Base-by-base conservation (phyloP, 441 rosid genomes). In the Erodium texanum region DNA sequence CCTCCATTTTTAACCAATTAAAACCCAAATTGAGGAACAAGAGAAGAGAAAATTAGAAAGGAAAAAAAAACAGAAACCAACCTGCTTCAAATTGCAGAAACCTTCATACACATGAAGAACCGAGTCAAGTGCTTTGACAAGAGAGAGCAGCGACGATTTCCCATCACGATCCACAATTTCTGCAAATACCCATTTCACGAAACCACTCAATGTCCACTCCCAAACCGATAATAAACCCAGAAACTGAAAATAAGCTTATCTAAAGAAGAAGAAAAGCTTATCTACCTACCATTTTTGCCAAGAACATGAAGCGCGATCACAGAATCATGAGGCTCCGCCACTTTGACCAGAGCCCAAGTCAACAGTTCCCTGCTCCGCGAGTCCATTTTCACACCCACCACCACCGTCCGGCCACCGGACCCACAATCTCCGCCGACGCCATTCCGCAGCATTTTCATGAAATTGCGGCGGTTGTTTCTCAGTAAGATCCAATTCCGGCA, bases 61-160 rank as follows among this genome's bases (percentile, higher is more conserved):
- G n/a, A n/a, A n/a, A n/a, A n/a, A n/a, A n/a, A 7, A 32, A 32
- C 36, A 32, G 36, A 5, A 8, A 64, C 56, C 20, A 68, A 86
- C 93, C 89, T 88, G 93, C 75, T 88, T 88, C 71, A 86, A 74
- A 75, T 88, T 88, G 81, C 93, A 88, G 86, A 88, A 88, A 34
- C 93, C 93, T 78, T 86, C 90, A 58, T 86, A 88, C 58, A 86
- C 93, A 14, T 79, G 88, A 43, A 88, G 89, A 80, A 88, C 79
- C 62, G 89, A 83, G 78, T 88, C 90, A 63, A 88, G 86, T 27
- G 88, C 80, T 75, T 75, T 86, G 69, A 86, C 89, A 43, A 88
- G 72, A 6, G 93, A 84, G 27, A 88, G 78, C 77, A 88, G 85
- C 7, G 90, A 82, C 59, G 99, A 76, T 71, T 83, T 87, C 56